Base-by-base conservation (phyloP, 768 basidiomycete genomes). In the Lepiota brunneoincarnata region DNA sequence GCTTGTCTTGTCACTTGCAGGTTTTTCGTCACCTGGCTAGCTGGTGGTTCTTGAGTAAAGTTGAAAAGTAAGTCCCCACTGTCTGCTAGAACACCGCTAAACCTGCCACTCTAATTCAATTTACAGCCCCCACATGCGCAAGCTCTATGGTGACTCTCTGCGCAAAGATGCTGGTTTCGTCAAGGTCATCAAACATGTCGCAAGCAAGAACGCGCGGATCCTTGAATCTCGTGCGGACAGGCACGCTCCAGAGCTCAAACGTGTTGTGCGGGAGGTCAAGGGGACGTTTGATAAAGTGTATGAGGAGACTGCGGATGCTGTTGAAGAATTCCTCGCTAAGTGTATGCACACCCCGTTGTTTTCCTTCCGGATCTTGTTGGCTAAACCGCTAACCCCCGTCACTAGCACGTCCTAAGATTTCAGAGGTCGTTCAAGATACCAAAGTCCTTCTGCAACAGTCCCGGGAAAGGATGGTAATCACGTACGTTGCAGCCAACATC, bases 91-190 rank as follows among this genome's bases (percentile, higher is more conserved):
- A 6, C 38, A 39, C 42, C 37, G 51, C 34, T 49, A 42, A 36
- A 18, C 44, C 51, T 36, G 46, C 51, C 38, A 35, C 20, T 24
- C 12, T 6, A 20, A 41, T 31, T 48, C 31, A 14, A 44, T 35
- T 57, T 2, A 31, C 39, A 98, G 96, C 61, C 97, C 97, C n/a
- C 97, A 98, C 71, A 98, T 98, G 97, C 85, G 82, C 57, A 93
- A 92, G 66, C 77, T 98, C 17, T 99, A 99, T 68, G 96, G 97
- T 2, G 85, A 95, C 63, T 86, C 89, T 12, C 75, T 99, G 11
- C 86, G 97, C 58, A 93, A 94, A 70, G 96, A 98, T 55, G 96
- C 95, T 1, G 97, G 97, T 48, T 90, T 98, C 59, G 92, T 96
- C 61, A 97, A 98, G 74, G 95, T 98, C n/a, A 87, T 99, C 69